Evolutionary conservation across 805 yeast species (phyloP), one percentile per base, ranked within the genome.

Genomic region (Ogataea corticis): DNA sequence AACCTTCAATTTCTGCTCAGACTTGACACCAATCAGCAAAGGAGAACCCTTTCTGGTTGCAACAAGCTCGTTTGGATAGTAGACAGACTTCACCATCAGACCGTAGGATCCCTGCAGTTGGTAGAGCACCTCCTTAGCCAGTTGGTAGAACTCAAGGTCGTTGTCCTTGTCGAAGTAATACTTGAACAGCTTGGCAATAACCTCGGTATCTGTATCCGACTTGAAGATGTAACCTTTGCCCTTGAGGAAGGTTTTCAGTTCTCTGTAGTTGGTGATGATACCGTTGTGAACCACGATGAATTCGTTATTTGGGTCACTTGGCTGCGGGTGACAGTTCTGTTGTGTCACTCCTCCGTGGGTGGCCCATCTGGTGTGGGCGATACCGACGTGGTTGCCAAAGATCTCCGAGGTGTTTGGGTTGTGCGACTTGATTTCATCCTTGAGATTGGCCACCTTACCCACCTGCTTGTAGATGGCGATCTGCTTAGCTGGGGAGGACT

Each of bases 281-380:
- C 99, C 99, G 61, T 94, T 94, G 75, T 94, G 99, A 42, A 94
- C 98, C 53, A 94, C 83, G 35, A 88, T 81, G 60, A 94, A 94
- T 67, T 91, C 96, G 57, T 85, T 85, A 37, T 69, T 68, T 9
- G 79, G 77, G 66, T 89, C 99, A 1, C 97, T 88, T 54, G 92
- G 75, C 65, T 92, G 98, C 39, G 99, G 99, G 67, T 94, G 99
- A 66, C 98, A 94, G 75, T 94, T 94, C 50, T 68, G 58, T 51
- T 77, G 80, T 55, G 80, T 82, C 46, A 97, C 97, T 59, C 83
- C 87, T 69, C 99, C 99, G 68, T 94, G 99, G 31, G 99, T 94
- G 41, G 99, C 99, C 99, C 99, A 94, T 75, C 99, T 87, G 12
- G 99, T 94, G 71, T 94, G 99, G 18, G 99, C 98, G 66, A 94